Evolutionary conservation across 2,329 filamentous ascomycete genomes (phyloP), one percentile per base, ranked within the genome.

Genomic region (Bipolaris victoriae): DNA sequence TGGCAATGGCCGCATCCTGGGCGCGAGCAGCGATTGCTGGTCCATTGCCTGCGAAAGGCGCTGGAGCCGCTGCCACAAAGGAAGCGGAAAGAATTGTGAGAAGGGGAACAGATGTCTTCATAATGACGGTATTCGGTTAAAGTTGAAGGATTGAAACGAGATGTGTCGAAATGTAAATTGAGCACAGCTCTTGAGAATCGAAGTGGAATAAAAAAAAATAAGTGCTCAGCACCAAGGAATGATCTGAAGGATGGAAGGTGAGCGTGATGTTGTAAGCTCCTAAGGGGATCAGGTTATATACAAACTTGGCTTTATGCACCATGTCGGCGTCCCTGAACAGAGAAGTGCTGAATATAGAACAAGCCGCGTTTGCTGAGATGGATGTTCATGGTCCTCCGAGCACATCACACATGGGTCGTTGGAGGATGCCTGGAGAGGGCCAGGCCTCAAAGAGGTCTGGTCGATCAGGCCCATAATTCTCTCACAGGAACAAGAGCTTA

Each of bases 121-220:
- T 76, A 57, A 44, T 73, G 71, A 66, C 58, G 41, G 43, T 49
- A 40, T 52, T 29, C 35, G 39, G 26, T 57, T 55, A 45, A 52
- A 31, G 26, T 51, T 20, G 53, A 58, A 66, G 52, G 49, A 60
- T 65, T 68, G 65, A 57, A 70, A 57, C 61, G 65, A 67, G 58
- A 31, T 59, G 51, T 65, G 57, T 62, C 57, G 63, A 71, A 58
- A 66, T 49, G 54, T 64, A 62, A 52, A 62, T 49, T 68, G 71
- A 76, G 73, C 73, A 71, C 73, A 75, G 73, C 72, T 75, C 73
- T 67, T 43, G 54, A 65, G 60, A 69, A 70, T 60, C 43, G 57
- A 69, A 67, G 59, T 62, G 60, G 58, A 59, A 68, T 46, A 58
- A 20, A 20, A 58, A 58, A 62, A 57, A 58, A 58, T 60, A 57